A percentile compares a stretch with the other conserved stretches of the same genome.
These are phyloP conservation scores for Ogataea pini DNA, from an alignment of 805 yeast genomes.

Conservation along the genomic window DNA sequence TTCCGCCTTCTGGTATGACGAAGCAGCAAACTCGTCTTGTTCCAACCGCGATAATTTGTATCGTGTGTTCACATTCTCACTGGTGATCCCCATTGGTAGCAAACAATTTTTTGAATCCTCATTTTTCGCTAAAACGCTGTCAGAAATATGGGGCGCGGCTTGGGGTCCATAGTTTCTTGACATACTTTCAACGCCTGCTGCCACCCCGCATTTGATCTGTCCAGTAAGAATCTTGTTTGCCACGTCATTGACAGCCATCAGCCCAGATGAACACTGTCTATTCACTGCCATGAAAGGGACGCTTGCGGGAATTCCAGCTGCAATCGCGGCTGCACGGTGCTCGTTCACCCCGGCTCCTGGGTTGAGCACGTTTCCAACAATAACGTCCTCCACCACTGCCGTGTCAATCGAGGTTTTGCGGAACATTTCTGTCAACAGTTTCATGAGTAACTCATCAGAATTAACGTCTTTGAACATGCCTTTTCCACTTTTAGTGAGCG, in stretches of 20 bases:
- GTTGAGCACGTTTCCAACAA: slow-evolving; percentile 89
- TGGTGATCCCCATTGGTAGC: slow-evolving; percentile 95
- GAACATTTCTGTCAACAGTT: slow-evolving; percentile 63
- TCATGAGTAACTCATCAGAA: slow-evolving; percentile 73
- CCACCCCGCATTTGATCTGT: slow-evolving; percentile 89
- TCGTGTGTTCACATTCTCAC: slow-evolving; percentile 81
- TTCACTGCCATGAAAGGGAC: slow-evolving; percentile 82
- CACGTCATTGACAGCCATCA: slow-evolving; percentile 85
- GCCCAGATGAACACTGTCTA: slow-evolving; percentile 94
- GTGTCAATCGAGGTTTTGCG: slow-evolving; percentile 52
- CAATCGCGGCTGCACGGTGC: slow-evolving; percentile 87
- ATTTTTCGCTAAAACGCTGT: slow-evolving; percentile 41
- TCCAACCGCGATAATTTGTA: slow-evolving; percentile 63
- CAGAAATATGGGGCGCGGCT: slow-evolving; percentile 63
- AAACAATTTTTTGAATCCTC: slow-evolving; percentile 68
- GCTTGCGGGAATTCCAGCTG: slow-evolving; percentile 84
- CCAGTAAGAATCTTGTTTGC: slow-evolving; percentile 87
- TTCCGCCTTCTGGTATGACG: slow-evolving; percentile 83
- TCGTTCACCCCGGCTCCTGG: slow-evolving; percentile 94
- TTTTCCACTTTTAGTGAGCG: slow-evolving; percentile 82
- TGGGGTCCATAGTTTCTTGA: slow-evolving; percentile 83
- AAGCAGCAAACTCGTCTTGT: slow-evolving; percentile 90
- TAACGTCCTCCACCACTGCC: slow-evolving; percentile 73
- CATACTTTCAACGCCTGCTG: slow-evolving; percentile 95
- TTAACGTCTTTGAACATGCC: slow-evolving; percentile 83